Conservation (phyloP, 306 rosid species). For the Purshia tridentata region DNA sequence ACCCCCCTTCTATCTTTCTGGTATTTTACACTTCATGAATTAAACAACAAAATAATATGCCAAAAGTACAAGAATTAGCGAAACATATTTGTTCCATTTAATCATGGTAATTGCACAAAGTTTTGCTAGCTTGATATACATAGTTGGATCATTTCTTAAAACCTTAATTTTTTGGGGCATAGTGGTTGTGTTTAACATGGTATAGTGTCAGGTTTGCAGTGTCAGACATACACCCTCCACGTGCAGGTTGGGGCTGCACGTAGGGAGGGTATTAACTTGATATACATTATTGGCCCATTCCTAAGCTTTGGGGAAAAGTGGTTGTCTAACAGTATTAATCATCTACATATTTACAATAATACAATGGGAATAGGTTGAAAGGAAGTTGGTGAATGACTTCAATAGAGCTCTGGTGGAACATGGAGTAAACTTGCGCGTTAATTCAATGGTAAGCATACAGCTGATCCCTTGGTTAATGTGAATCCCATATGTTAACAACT, state of each 20-base stretch:
- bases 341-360: too few species aligned
- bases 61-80: not conserved
- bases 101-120: not conserved
- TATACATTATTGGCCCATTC: not conserved
- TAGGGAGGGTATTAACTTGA: not conserved
- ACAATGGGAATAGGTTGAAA: conserved; percentile 42
- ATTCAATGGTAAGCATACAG: conserved; percentile 40
- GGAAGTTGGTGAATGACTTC: conserved; percentile 43
- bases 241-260: too few species aligned
- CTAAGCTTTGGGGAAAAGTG: too few species aligned
- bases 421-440: conserved; percentile 48
- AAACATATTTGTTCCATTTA: not conserved
- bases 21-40: not conserved
- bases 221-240: too few species aligned
- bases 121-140: too few species aligned
- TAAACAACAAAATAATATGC: not conserved
- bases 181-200: too few species aligned
- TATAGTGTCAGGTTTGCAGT: too few species aligned
- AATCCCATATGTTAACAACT: not conserved
- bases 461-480: not conserved
- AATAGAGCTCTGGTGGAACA: conserved; percentile 51
- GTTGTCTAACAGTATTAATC: not conserved
- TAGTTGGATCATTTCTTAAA: too few species aligned
- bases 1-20: not conserved
- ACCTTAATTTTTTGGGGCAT: too few species aligned